These are phyloP conservation scores for Fragilariopsis cylindrus DNA, from an alignment of 108 stramenopile species.

Conservation along the genomic window DNA sequence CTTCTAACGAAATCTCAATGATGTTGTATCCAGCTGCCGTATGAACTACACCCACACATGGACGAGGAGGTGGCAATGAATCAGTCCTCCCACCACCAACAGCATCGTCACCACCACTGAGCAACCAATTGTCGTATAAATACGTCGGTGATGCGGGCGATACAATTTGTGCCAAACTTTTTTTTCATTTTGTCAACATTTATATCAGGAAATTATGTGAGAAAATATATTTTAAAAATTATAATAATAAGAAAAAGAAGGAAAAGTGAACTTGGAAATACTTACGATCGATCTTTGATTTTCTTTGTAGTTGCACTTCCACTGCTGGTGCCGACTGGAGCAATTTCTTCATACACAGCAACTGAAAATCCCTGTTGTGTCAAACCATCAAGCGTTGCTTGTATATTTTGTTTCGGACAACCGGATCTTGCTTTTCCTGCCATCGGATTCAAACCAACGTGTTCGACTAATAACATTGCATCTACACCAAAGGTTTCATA, in stretches of 20 bases:
- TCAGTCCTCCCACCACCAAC: background rate
- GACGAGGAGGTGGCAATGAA: slow-evolving; percentile 53
- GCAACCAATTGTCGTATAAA: slow-evolving; percentile 80
- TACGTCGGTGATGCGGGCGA: slow-evolving; percentile 92
- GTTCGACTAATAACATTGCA: slow-evolving; percentile 91
- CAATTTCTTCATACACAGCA: slow-evolving; percentile 90
- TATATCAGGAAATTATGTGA: too few species aligned
- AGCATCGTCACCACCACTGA: slow-evolving; percentile 3
- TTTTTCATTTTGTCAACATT: too few species aligned
- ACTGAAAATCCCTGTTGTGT: slow-evolving; percentile 85
- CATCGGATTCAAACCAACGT: slow-evolving; percentile 96
- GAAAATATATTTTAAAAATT: too few species aligned
- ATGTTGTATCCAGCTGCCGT: slow-evolving; percentile 73
- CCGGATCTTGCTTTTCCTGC: slow-evolving; percentile 90
- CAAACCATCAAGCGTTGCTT: slow-evolving; percentile 86
- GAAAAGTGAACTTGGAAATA: too few species aligned
- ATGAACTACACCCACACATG: slow-evolving; percentile 76
- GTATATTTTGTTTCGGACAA: slow-evolving; percentile 89
- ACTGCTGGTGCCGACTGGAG: slow-evolving; percentile 10
- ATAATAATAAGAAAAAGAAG: too few species aligned
- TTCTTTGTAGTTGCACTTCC: slow-evolving; percentile 18
- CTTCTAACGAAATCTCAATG: slow-evolving; percentile 74
- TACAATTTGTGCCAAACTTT: slow-evolving; percentile 77
- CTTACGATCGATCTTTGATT: slow-evolving; percentile 60
- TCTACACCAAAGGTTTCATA: slow-evolving; percentile 97